A percentile compares a stretch with the other conserved stretches of the same genome.
Evolutionary conservation across 768 basidiomycete genomes (phyloP).

Genomic region (Rhizopogon salebrosus): DNA sequence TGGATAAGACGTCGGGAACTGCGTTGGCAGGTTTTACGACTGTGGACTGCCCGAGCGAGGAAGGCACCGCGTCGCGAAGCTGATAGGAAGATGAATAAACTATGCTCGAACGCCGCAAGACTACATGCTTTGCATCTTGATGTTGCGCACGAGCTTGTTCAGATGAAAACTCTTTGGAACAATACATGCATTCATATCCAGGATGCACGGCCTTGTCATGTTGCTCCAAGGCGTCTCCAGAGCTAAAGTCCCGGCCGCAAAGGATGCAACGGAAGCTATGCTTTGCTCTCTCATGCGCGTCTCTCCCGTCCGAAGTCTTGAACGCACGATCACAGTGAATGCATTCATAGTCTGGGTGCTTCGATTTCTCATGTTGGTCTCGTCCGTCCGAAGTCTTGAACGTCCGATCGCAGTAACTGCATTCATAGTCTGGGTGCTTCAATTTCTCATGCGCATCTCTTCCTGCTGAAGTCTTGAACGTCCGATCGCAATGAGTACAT

Average conservation of each 20-base stretch:
- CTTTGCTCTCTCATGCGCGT: constrained; percentile 8
- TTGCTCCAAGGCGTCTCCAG: background rate
- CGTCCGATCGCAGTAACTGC: constrained; percentile 9
- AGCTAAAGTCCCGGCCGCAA: constrained; percentile 5
- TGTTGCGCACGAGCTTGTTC: background rate
- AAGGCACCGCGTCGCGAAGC: too few relatives aligned
- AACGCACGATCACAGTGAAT: constrained; percentile 7
- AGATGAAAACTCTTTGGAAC: background rate
- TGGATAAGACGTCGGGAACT: background rate
- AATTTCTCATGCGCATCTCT: constrained; percentile 12
- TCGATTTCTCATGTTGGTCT: constrained; percentile 6
- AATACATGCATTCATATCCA: constrained; percentile 1
- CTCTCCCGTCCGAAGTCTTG: constrained; percentile 4
- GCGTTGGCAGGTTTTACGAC: too few relatives aligned
- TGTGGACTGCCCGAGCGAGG: too few relatives aligned
- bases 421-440: background rate
- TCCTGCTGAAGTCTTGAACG: constrained; percentile 2
- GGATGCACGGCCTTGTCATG: constrained; percentile 11
- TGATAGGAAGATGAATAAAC: background rate
- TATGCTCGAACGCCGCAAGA: too few relatives aligned
- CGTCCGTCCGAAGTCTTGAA: constrained; percentile 5
- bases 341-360: constrained; percentile 4
- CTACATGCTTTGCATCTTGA: background rate
- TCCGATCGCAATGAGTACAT: constrained; percentile 13
- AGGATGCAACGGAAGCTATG: constrained; percentile 6